Base-by-base conservation (phyloP, 164 flowering plant genomes). In the Liquidambar formosana region DNA sequence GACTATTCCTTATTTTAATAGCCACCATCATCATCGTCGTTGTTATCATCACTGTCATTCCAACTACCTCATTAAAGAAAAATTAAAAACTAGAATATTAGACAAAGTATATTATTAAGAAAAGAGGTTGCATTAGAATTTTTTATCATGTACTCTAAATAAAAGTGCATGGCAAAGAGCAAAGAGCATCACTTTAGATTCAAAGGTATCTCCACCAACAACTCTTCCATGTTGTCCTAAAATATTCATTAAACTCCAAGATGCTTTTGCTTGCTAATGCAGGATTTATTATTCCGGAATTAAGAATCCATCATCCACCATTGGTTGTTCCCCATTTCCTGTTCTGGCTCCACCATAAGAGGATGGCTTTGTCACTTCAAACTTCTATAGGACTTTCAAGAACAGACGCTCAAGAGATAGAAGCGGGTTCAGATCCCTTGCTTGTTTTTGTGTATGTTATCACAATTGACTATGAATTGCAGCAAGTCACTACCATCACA, bases 161-260 rank as follows among this genome's bases (percentile, higher is more conserved):
- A 45, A 46, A 63, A 63, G n/a, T n/a, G 16, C 8, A 2, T 33
- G 6, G 6, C 41, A 33, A 33, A 33, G 41, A 33, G 41, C 46
- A 41, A n/a, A 62, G 27, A 12, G 52, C 65, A 12, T 21, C 33
- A 22, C 27, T 63, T 63, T 45, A 44, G 33, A 63, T 63, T 22
- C 33, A 44, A 45, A 22, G 51, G 27, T 19, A 21, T 18, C 44
- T 48, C 44, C 4, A 25, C 41, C 41, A 33, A 33, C 41, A 2
- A 33, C 41, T 33, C 41, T 33, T 33, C 41, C 6, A 23, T 46
- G 38, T 14, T 14, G 52, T 63, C 49, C 65, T 22, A 19, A 45
- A n/a, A 51, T 51, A 51, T 51, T 44, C 65, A 45, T 45, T 43
- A 15, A 43, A 43, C 51, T 62, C 27, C 13, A 45, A 8, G 4